Conservation (phyloP, 1,139 yeast species). For the Debaryomyces subglobosus region DNA sequence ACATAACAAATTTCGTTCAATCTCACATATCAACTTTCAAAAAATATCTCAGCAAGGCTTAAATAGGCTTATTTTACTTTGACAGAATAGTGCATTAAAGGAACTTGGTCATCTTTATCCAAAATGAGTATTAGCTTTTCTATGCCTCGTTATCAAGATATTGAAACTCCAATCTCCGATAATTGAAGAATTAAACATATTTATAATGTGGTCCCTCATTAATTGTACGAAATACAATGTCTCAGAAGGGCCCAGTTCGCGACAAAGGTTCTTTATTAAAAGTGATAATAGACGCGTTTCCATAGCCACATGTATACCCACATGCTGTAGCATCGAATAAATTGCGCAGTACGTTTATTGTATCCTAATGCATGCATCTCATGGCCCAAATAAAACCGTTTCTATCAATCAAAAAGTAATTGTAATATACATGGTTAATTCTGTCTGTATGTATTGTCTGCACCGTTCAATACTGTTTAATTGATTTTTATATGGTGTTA, state of each 20-base stretch:
- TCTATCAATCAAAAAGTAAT: not conserved
- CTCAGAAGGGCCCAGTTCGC: not conserved
- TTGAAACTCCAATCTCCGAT: too few species aligned
- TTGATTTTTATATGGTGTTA: not conserved
- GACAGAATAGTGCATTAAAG: too few species aligned
- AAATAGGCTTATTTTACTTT: too few species aligned
- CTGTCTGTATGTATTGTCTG: not conserved
- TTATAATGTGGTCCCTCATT: not conserved
- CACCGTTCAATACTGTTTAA: not conserved
- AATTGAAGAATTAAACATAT: too few species aligned
- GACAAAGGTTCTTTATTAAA: not conserved
- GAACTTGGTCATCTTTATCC: too few species aligned
- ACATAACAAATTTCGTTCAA: too few species aligned
- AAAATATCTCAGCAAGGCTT: too few species aligned
- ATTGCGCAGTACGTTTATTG: not conserved
- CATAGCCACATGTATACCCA: not conserved
- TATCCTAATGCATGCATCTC: not conserved
- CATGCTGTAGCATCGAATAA: not conserved
- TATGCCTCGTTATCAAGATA: not conserved
- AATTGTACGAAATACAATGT: not conserved
- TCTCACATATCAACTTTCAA: too few species aligned
- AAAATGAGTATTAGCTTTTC: too few species aligned
- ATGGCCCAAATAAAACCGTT: not conserved
- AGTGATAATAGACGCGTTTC: not conserved
- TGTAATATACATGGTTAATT: not conserved